Evolutionary conservation across 352 stramenopile genomes (phyloP), one percentile per base, ranked within the genome.

Genomic region (Elongisporangium undulatum): DNA sequence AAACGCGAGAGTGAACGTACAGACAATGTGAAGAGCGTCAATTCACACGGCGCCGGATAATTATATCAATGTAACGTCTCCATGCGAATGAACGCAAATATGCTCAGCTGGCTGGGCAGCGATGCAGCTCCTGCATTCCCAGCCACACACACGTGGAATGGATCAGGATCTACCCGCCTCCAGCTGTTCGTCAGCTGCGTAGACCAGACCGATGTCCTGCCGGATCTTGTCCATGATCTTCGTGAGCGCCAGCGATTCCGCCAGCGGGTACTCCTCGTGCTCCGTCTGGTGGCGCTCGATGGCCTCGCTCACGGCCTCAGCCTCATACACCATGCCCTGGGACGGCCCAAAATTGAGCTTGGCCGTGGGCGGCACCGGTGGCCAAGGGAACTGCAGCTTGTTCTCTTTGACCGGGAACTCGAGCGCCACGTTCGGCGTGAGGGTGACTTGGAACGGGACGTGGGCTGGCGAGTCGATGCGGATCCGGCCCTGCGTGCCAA

Each of bases 401-500:
- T 54, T 71, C 38, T 61, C 63, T 23, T 17, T 56, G 15, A 62
- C 26, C 5, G 49, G 53, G 8, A 55, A 58, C 13, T 50, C 38
- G 59, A 55, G 57, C 34, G 12, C 34, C 13, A 12, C 34, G 34
- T 45, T 45, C 34, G 34, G 63, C 41, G 61, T 41, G 21, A 74
- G 55, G 2, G 52, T 61, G 21, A 74, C 56, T 22, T 67, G 59
- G 34, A 60, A 58, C 5, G 63, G 58, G 1, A 39, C 24, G 52
- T 74, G 67, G 1, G 64, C 63, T 45, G 83, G 77, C 16, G 78
- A 61, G 41, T 82, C 64, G 24, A 96, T 68, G 50, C 75, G 55
- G 58, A 96, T 81, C 4, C 78, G 69, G 12, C 88, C 88, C 55
- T 90, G 82, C 13, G 60, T 79, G 17, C 87, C 88, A 17, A 88